Base-by-base conservation (phyloP, 257 asterid genomes). In the Gentiana macrophylla region DNA sequence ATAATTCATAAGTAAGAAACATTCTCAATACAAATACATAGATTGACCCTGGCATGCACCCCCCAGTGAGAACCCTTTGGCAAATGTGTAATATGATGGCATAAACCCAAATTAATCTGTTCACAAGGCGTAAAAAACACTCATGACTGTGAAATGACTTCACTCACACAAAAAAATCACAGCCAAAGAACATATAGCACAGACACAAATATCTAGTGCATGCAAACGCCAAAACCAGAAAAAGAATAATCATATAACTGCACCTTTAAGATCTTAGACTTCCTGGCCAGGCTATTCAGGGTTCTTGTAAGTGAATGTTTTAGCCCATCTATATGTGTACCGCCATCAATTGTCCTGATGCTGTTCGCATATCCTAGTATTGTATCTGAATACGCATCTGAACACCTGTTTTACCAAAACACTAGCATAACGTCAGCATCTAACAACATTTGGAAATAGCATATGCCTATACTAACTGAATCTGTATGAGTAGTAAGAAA, bases 301-400 rank as follows among this genome's bases (percentile, higher is more conserved):
- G 86, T 88, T 79, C 94, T 87, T 8, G 97, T 92, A 53, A 92
- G 64, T 52, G 98, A 83, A 61, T 93, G 85, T 71, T 88, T 92
- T 64, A 83, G 80, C 57, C 98, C 98, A 38, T 92, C 98, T 65
- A 92, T 85, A 61, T 92, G 98, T 66, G 98, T 88, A 59, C 98
- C 98, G 64, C 98, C 98, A 63, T 92, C 98, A 67, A 85, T 67
- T 35, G 97, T 92, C 57, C 98, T 78, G 76, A 92, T 85, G 86
- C 98, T 85, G 78, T 92, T 92, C 8, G 98, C 98, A 74, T 88
- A 92, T 62, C 98, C 97, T 62, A 88, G 79, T 71, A 92, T 62
- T 44, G 86, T 88, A 69, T 92, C 98, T 48, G 93, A 85, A 77
- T 92, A 92, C 12, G 94, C 83, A 81, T 88, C 98, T 51, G 94